Evolutionary conservation across 2,329 filamentous ascomycete genomes (phyloP).

Genomic region (Colletotrichum sp.): DNA sequence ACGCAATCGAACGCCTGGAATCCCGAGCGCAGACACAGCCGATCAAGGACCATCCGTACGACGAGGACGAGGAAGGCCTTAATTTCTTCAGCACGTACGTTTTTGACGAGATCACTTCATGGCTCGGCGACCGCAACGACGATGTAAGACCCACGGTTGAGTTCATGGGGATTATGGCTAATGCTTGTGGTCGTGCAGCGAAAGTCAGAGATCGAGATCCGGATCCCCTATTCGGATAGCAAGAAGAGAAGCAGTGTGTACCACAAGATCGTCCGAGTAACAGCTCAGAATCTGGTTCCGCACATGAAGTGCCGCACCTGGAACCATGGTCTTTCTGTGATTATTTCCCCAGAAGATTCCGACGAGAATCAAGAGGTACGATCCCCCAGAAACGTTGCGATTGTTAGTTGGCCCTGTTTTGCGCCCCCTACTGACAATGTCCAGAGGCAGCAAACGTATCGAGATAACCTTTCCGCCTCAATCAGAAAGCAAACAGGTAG

Average conservation of each 20-base stretch:
- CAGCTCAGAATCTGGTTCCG: background rate
- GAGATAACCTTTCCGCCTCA: background rate
- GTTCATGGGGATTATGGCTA: background rate
- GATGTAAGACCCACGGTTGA: background rate
- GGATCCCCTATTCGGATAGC: background rate
- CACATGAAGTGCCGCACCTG: background rate
- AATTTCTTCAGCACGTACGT: background rate
- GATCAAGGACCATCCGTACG: background rate
- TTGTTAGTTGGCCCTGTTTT: background rate
- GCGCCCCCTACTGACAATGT: background rate
- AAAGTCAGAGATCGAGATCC: background rate
- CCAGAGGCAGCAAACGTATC: background rate
- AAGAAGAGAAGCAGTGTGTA: background rate
- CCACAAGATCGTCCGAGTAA: background rate
- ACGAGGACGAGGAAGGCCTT: background rate
- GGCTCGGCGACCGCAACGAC: background rate
- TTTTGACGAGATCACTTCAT: background rate
- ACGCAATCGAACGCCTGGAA: background rate
- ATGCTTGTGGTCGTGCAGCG: background rate
- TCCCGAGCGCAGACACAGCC: background rate
- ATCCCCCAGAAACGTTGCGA: background rate
- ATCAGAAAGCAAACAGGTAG: background rate
- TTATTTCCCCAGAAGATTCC: background rate
- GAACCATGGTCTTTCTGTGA: background rate
- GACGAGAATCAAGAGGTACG: background rate